Percentiles rank a stretch among this genome's conserved stretches.
Evolutionary conservation across 805 yeast genomes (phyloP).

Genomic region (Schizosaccharomyces lindneri): DNA sequence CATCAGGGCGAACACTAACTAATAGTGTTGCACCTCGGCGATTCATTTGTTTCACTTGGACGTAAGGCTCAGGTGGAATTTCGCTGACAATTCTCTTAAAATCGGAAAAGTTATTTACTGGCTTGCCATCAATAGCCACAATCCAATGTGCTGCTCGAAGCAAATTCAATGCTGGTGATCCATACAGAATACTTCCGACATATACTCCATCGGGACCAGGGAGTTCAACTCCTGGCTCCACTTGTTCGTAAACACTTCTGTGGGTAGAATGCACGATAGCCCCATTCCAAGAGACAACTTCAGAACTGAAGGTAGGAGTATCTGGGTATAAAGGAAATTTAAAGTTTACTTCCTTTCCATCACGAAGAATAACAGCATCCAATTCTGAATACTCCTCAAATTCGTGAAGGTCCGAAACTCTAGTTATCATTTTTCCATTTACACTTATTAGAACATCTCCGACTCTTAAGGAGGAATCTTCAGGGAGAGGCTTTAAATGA

Average conservation of each 20-base stretch:
- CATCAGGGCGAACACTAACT: constrained; percentile 7
- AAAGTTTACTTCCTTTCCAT: constrained; percentile 35
- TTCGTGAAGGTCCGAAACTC: constrained; percentile 21
- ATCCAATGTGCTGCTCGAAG: constrained; percentile 35
- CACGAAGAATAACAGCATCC: constrained; percentile 28
- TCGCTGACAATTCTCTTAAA: constrained; percentile 3
- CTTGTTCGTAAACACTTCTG: constrained; percentile 7
- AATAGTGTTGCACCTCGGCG: constrained; percentile 8
- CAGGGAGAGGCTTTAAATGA: constrained; percentile 47
- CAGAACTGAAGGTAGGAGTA: background rate
- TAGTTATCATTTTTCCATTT: constrained; percentile 58
- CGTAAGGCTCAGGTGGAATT: constrained; percentile 5
- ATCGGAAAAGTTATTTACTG: constrained; percentile 3
- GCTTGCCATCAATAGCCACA: constrained; percentile 46
- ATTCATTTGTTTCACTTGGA: constrained; percentile 8
- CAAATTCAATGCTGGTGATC: constrained; percentile 8
- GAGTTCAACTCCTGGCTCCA: constrained; percentile 4
- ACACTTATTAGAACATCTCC: constrained; percentile 13
- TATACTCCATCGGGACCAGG: constrained; percentile 7
- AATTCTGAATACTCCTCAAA: constrained; percentile 4
- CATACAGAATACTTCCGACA: constrained; percentile 8
- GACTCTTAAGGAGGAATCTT: constrained; percentile 34
- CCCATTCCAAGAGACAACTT: constrained; percentile 7
- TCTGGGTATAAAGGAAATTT: constrained; percentile 28
- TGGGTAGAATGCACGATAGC: constrained; percentile 7